Evolutionary conservation across 1,284 basidiomycete genomes (phyloP), one percentile per base, ranked within the genome.

Genomic region (Psilocybe mexicana): DNA sequence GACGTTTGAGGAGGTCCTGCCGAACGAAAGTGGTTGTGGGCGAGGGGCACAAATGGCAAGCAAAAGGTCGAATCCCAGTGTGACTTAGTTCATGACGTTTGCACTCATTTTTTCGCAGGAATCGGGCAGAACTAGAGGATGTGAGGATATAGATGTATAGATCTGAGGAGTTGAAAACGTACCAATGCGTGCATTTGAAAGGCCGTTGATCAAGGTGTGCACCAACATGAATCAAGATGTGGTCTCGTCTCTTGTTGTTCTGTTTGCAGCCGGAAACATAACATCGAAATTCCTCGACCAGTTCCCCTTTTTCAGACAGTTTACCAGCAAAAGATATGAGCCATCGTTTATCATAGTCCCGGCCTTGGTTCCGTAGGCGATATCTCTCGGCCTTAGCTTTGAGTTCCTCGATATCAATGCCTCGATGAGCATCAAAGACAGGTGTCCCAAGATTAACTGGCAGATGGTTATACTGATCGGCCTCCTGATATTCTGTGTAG

Each of bases 41-140:
- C 48, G 55, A 60, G 4, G 76, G 71, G 58, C 87, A 88, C 40
- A 83, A 70, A 47, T 75, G 63, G 61, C 87, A 89, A 30, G 73
- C 72, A 62, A 79, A 87, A 4, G 86, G 86, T 60, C 83, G 79
- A 45, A 71, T 69, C 8, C 82, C 83, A 6, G 75, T 79, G 65
- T 90, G 87, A 60, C 82, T 84, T 23, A 81, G 76, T 68, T 87
- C 85, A 61, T 89, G 87, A 36, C 87, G 79, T 67, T 87, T 88
- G 74, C 85, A 87, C 69, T 89, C 87, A 66, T 89, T 88, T 69
- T 86, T 88, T 58, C 87, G 82, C 56, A 87, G 68, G 72, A 89
- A 89, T 11, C 82, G 76, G 61, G 84, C 76, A 3, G 81, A 70
- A 65, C 87, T 88, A 36, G 42, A 50, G 44, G 52, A 14, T 46